Percentiles rank a stretch among this genome's conserved stretches.
phyloP scores from a whole-genome alignment of 371 early-diverging fungal genomes.

The Mucor circinelloides region DNA sequence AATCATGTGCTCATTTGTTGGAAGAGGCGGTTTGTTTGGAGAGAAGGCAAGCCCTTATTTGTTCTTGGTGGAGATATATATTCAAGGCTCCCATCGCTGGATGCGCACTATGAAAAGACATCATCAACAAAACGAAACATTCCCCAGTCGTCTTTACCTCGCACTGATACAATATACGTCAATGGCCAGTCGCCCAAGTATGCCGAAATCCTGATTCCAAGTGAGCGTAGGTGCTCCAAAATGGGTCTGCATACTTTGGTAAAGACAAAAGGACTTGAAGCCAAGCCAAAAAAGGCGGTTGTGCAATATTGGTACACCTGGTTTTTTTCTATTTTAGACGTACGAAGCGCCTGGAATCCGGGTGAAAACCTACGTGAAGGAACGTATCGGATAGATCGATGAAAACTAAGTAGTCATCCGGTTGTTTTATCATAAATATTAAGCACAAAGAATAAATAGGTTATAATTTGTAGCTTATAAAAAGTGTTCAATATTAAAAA shows the following conservation, averaged over 20 bases:
- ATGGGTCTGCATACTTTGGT: constrained; percentile 33
- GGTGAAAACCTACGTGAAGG: too few relatives aligned
- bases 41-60: constrained; percentile 3
- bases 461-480: too few relatives aligned
- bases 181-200: constrained; percentile 39
- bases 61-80: constrained; percentile 12
- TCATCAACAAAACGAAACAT: constrained; percentile 8
- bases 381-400: too few relatives aligned
- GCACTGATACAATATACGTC: constrained; percentile 12
- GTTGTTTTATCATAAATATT: too few relatives aligned
- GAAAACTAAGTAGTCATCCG: too few relatives aligned
- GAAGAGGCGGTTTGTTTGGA: constrained; percentile 12
- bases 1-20: background rate
- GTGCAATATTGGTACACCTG: too few relatives aligned
- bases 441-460: too few relatives aligned
- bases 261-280: constrained; percentile 34
- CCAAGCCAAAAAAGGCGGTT: too few relatives aligned
- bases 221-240: constrained; percentile 25
- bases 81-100: constrained; percentile 12
- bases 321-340: too few relatives aligned
- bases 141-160: constrained; percentile 13
- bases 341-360: too few relatives aligned
- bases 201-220: constrained; percentile 25
- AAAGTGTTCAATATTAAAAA: too few relatives aligned
- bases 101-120: constrained; percentile 13